Percentiles rank a stretch among this genome's conserved stretches.
Evolutionary conservation across 2,329 filamentous ascomycete species (phyloP).

Genomic region (Fusarium tjaetaba): DNA sequence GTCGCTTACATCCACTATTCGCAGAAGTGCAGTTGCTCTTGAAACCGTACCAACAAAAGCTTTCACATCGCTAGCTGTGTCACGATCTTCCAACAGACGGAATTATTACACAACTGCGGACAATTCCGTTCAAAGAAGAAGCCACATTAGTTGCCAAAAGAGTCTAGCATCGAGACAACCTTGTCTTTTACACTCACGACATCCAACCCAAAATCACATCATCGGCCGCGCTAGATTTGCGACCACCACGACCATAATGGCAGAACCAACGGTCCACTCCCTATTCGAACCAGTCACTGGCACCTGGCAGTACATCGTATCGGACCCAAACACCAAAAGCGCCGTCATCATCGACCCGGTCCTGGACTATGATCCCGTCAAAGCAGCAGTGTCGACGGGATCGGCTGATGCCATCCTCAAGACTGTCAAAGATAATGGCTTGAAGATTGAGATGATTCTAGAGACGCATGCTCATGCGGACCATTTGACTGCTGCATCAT

Average conservation of each 20-base stretch:
- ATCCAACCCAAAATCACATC: background rate
- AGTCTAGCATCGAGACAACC: background rate
- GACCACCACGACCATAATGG: background rate
- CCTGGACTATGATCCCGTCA: constrained; percentile 62
- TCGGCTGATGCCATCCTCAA: constrained; percentile 63
- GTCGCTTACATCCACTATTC: background rate
- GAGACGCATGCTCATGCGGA: constrained; percentile 73
- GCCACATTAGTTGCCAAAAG: background rate
- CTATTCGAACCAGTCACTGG: constrained; percentile 49
- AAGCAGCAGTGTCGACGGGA: constrained; percentile 55
- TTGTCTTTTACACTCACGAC: background rate
- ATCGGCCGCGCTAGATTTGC: background rate
- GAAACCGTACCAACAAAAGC: background rate
- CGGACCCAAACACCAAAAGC: constrained; percentile 57
- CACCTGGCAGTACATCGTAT: constrained; percentile 70
- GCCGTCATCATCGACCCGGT: constrained; percentile 72
- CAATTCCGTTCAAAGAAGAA: background rate
- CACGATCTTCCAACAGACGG: background rate
- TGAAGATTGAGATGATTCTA: constrained; percentile 62
- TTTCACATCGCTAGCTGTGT: no score
- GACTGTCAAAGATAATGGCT: constrained; percentile 55
- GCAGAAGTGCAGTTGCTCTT: background rate
- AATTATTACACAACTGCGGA: fast-evolving
- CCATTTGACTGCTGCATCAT: constrained; percentile 67
- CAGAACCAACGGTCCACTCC: constrained; percentile 26